Evolutionary conservation across 2,329 filamentous ascomycete genomes (phyloP), one percentile per base, ranked within the genome.

Genomic region (Penicillium sp.): DNA sequence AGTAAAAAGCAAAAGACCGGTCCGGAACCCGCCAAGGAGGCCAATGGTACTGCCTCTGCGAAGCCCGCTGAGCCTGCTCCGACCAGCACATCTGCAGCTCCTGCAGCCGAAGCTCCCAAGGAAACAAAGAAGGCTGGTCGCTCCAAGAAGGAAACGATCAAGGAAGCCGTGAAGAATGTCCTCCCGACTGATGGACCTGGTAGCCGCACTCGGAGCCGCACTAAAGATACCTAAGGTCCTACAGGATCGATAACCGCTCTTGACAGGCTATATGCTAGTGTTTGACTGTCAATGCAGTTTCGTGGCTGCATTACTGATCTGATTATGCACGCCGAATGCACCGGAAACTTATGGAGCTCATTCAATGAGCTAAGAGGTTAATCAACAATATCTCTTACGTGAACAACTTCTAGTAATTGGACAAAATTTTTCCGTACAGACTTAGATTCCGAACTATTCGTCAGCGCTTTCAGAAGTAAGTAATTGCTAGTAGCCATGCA

Each of bases 161-260:
- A 73, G 60, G 68, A 71, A 22, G 48, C 65, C 14, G 52, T 65
- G 52, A 73, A 71, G 55, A 70, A 68, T 55, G 53, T 60, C 8
- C 60, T 71, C 34, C 66, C 72, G 10, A 65, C 63, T 20, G 72
- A 73, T 65, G 73, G 75, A 10, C 70, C 75, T 59, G 74, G 76
- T 37, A 77, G 73, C 61, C 69, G 75, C 38, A 78, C 76, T 43
- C 73, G 76, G 52, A 77, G 74, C 62, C 74, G 75, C 31, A 74
- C 73, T 50, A 73, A 77, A 64, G 64, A 63, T 42, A 61, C 67
- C 17, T 68, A 54, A 49, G 48, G 34, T 11, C 14, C 14, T 12
- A 20, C 12, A 25, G 47, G 2, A 8, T 15, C 17, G 20, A n/a
- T 8, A n/a, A 12, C 8, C 5, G 17, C 20, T 31, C 39, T 35